Base-by-base conservation (phyloP, 257 asterid genomes). In the Penstemon davidsonii region DNA sequence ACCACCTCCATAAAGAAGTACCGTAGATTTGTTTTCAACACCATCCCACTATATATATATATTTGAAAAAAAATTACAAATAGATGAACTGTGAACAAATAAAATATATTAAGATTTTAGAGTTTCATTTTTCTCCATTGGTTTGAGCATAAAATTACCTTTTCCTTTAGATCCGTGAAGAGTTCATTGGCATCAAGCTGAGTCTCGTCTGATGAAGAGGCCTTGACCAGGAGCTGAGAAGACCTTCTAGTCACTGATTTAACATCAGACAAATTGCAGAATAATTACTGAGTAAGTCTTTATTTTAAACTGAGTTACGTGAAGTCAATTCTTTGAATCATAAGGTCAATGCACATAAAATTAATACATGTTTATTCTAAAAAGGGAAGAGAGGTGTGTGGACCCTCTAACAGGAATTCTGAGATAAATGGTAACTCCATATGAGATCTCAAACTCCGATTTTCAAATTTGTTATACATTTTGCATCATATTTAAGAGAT, bases 1-100 rank as follows among this genome's bases (percentile, higher is more conserved):
- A 37, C 96, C 97, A 64, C 96, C 95, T 64, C 96, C 99, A 67
- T 90, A 93, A 5, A 83, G 6, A 67, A 87, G 66, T 18, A 93
- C 96, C 0, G 96, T 85, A 1, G 96, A 60, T 82, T 93, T 93
- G 87, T 90, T 85, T 72, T 93, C 99, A 80, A 93, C 84, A 52
- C 92, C 97, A 73, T 93, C 96, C 99, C 97, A 93, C 97, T 90
- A 55, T 41, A 25, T 25, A 25, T 25, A 25, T 25, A 15, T 15
- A 15, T 25, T 25, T 1, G 2, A 25, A 25, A 39, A 57, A 73
- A 63, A 39, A 64, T 11, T 52, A 7, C 6, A 49, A 60, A 41
- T 7, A 51, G 12, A 57, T 9, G 15, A 61, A 46, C 55, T 47
- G 15, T 36, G 46, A 57, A 18, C 52, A 45, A 5, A 47, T 4